Evolutionary conservation across 1,139 yeast species (phyloP).

Genomic region (Yamadazyma kanchanaburiensis): DNA sequence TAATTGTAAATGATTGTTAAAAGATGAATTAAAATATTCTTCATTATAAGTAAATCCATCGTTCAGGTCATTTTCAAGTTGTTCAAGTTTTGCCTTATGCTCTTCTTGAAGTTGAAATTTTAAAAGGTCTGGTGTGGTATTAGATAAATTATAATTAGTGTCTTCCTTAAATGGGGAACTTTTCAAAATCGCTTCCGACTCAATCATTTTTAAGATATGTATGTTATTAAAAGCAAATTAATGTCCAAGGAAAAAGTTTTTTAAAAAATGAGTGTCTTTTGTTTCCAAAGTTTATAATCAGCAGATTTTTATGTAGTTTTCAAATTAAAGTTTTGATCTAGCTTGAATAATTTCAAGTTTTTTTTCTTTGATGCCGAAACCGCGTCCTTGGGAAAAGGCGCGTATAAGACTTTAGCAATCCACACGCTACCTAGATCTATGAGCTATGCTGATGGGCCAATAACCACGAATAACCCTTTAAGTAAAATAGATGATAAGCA

Average conservation of each 20-base stretch:
- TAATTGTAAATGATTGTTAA: slow-evolving; percentile 35
- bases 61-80: slow-evolving; percentile 12
- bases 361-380: no score
- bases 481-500: slow-evolving; percentile 7
- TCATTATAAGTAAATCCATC: slow-evolving; percentile 13
- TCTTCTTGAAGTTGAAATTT: slow-evolving; percentile 47
- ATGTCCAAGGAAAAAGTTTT: no score
- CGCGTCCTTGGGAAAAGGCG: no score
- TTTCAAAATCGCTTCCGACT: slow-evolving; percentile 30
- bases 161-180: slow-evolving; percentile 36
- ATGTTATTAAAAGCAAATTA: neutral
- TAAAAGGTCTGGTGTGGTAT: slow-evolving; percentile 37
- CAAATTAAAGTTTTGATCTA: no score
- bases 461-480: slow-evolving; percentile 2
- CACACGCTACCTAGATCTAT: no score
- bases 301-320: no score
- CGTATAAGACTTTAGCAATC: no score
- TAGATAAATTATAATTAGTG: slow-evolving; percentile 11
- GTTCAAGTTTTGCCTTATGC: slow-evolving; percentile 26
- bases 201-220: slow-evolving; percentile 23
- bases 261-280: no score
- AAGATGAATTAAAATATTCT: slow-evolving; percentile 28
- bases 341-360: no score
- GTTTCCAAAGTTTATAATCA: no score
- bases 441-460: no score